Conservation (phyloP, 345 rosid species). For the Rhodamnia rubescens region DNA sequence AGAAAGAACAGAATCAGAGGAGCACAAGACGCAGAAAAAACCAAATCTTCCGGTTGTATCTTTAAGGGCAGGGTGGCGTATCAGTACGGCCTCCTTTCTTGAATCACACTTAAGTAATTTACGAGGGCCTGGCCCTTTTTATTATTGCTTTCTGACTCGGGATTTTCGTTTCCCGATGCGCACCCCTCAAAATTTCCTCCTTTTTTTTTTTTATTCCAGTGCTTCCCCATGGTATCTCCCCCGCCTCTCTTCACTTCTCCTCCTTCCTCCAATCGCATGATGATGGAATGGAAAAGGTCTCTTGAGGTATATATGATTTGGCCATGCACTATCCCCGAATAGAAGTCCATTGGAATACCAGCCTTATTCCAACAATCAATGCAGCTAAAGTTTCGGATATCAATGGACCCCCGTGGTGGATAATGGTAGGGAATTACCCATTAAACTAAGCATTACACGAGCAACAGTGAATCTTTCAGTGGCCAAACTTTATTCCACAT, state of each 20-base stretch:
- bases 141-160: slow-evolving; percentile 53
- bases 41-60: slow-evolving; percentile 16
- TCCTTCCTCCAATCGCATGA: neutral
- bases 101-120: neutral
- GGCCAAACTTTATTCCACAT: neutral
- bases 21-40: neutral
- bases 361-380: neutral
- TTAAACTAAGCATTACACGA: neutral
- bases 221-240: neutral
- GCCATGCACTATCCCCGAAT: neutral
- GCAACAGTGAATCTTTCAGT: neutral
- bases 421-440: neutral
- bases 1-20: neutral
- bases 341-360: neutral
- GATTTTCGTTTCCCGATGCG: slow-evolving; percentile 40
- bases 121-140: slow-evolving; percentile 2
- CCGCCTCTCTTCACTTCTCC: neutral
- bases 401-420: neutral
- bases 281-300: neutral
- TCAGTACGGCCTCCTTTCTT: slow-evolving; percentile 16
- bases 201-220: neutral
- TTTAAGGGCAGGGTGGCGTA: slow-evolving; percentile 19
- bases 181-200: neutral
- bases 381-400: neutral
- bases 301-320: neutral